Conservation (phyloP, 2,329 filamentous ascomycete species). For the Ciborinia camelliae region DNA sequence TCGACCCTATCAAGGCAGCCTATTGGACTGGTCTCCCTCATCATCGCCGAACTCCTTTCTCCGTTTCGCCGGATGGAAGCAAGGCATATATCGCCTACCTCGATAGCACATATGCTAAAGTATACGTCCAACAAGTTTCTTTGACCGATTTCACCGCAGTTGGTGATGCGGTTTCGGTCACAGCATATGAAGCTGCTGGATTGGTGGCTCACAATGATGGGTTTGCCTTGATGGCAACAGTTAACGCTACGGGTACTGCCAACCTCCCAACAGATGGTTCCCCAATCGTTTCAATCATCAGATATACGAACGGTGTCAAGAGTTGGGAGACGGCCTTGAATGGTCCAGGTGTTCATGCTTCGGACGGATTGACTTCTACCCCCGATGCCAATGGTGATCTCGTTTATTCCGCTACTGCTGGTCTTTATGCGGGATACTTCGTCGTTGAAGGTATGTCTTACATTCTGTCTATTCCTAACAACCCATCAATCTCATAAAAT, state of each 20-base stretch:
- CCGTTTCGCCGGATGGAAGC: slow-evolving; percentile 58
- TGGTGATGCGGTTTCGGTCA: slow-evolving; percentile 50
- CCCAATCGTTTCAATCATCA: slow-evolving; percentile 57
- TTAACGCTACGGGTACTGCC: slow-evolving; percentile 50
- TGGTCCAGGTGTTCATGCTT: slow-evolving; percentile 50
- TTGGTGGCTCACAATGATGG: slow-evolving; percentile 61
- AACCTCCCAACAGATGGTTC: slow-evolving; percentile 47
- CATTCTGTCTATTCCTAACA: neutral
- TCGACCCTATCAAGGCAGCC: slow-evolving; percentile 55
- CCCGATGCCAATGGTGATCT: slow-evolving; percentile 62
- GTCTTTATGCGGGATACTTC: slow-evolving; percentile 59
- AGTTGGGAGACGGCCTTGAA: slow-evolving; percentile 58
- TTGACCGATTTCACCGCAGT: slow-evolving; percentile 52
- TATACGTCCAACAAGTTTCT: slow-evolving; percentile 56
- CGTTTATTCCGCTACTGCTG: slow-evolving; percentile 53
- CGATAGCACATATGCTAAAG: slow-evolving; percentile 51
- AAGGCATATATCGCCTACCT: slow-evolving; percentile 59
- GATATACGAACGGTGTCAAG: slow-evolving; percentile 53
- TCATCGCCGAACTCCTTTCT: slow-evolving; percentile 59
- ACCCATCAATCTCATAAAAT: neutral
- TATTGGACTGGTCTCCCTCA: slow-evolving; percentile 62
- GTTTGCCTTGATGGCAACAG: slow-evolving; percentile 55
- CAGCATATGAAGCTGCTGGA: slow-evolving; percentile 57
- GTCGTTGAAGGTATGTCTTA: slow-evolving; percentile 49
- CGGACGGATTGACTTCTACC: slow-evolving; percentile 44